Base-by-base conservation (phyloP, 2,329 filamentous ascomycete genomes). In the Sodiomyces alkalinus region DNA sequence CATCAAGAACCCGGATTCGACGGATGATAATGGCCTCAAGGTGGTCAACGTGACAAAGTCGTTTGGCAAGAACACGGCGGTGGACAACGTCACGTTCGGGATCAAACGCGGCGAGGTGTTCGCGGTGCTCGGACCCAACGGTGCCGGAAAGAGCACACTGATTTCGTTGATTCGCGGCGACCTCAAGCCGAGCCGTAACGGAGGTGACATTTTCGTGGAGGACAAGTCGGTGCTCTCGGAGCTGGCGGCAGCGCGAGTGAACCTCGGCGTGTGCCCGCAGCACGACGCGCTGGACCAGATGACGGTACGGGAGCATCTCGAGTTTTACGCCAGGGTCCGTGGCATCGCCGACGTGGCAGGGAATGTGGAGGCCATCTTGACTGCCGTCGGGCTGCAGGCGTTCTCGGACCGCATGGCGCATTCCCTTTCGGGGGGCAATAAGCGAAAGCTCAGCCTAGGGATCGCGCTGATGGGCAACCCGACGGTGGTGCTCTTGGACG, bases 401-500 rank as follows among this genome's bases (percentile, higher is more conserved):
- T 92, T 85, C 53, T 59, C 68, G 3, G 62, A 70, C 6, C 70
- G 83, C 16, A 82, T 87, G 66, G 86, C 81, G 0, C 64, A 68
- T 30, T 78, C 80, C 25, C 64, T 94, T 0, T 87, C 80, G 0
- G 86, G 87, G 7, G 87, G 87, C 17, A 94, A 93, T 56, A 92
- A 92, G 57, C 67, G 86, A n/a, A 96, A 94, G 52, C 60, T 96
- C 1, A 82, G 74, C 12, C 65, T 94, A 0, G 86, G 80, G 3
- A 92, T 94, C 31, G 86, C 87, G 0, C 58, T 96, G 2, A 92
- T 93, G 68, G 87, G 86, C 4, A 92, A 94, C 41, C 86, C 86
- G 0, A 72, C 75, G 0, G 85, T 93, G 0, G 59, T 96, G 1
- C 62, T 94, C 0, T 74, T 94, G 2, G 87, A 96, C 44, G 87